phyloP scores from a whole-genome alignment of 805 yeast species.

The Isabelozyma pseudorhagii region DNA sequence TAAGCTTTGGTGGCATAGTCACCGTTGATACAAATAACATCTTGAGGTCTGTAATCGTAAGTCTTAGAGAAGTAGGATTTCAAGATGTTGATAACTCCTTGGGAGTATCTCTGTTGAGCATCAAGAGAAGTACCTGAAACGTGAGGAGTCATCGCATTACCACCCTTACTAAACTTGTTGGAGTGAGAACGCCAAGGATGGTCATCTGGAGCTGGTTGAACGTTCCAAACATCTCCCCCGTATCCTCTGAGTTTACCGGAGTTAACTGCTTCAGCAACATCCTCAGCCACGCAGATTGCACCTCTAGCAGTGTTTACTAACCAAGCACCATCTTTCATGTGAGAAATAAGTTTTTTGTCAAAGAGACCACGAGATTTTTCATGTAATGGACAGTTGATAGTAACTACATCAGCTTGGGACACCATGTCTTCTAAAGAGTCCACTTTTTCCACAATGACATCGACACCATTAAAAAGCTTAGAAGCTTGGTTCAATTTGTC shows the following conservation, averaged over 20 bases:
- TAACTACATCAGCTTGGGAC: constrained; percentile 65
- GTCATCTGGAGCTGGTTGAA: constrained; percentile 77
- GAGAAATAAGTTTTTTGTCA: constrained; percentile 60
- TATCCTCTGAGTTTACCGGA: constrained; percentile 72
- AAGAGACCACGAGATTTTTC: constrained; percentile 65
- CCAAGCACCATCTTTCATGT: constrained; percentile 73
- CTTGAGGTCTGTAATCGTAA: constrained; percentile 71
- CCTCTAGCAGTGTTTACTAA: constrained; percentile 81
- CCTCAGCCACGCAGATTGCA: constrained; percentile 70
- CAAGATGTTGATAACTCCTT: constrained; percentile 65
- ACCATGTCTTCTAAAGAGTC: constrained; percentile 63
- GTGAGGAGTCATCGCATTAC: constrained; percentile 86
- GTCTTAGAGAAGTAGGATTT: constrained; percentile 59
- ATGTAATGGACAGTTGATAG: constrained; percentile 76
- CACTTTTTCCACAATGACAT: constrained; percentile 55
- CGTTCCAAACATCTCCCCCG: constrained; percentile 84
- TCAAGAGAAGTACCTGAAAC: constrained; percentile 77
- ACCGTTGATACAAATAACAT: constrained; percentile 68
- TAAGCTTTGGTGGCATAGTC: constrained; percentile 71
- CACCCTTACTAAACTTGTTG: constrained; percentile 59
- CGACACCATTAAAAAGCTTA: constrained; percentile 46
- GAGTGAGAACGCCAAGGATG: constrained; percentile 76
- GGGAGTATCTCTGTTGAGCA: constrained; percentile 73
- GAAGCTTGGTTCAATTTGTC: constrained; percentile 35
- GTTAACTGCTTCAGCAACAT: constrained; percentile 69